Evolutionary conservation across 2,329 filamentous ascomycete species (phyloP).

Genomic region (Anisogramma anomala): DNA sequence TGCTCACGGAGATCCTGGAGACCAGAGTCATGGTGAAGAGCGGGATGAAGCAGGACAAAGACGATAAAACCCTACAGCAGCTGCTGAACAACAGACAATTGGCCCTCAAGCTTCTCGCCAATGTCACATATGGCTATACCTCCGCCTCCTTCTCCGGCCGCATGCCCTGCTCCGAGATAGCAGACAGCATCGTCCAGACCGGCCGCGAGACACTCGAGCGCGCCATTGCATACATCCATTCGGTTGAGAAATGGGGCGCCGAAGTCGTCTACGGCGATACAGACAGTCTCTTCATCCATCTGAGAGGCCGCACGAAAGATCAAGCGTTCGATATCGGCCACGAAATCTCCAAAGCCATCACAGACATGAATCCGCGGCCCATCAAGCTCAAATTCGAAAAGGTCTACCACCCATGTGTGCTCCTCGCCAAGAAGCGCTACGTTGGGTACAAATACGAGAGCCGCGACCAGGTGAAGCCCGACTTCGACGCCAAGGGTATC

Average conservation of each 20-base stretch:
- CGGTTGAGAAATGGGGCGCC: constrained; percentile 74
- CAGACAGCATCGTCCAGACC: constrained; percentile 95
- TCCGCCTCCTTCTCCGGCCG: constrained; percentile 93
- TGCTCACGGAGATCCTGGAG: constrained; percentile 91
- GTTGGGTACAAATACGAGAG: constrained; percentile 95
- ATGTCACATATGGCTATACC: constrained; percentile 96
- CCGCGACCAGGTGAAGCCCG: constrained; percentile 60
- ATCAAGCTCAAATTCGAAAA: constrained; percentile 98
- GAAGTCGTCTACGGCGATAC: constrained; percentile 98
- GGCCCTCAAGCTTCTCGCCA: constrained; percentile 91
- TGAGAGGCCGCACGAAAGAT: constrained; percentile 75
- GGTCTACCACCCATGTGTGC: constrained; percentile 88
- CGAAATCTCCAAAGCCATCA: constrained; percentile 81
- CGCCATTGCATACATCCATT: constrained; percentile 85
- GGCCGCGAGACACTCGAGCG: constrained; percentile 90
- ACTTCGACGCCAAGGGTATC: constrained; percentile 97
- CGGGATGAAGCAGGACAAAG: constrained; percentile 88
- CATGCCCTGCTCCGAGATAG: constrained; percentile 97
- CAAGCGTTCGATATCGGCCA: constrained; percentile 88
- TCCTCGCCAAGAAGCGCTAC: constrained; percentile 94
- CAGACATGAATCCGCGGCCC: constrained; percentile 78
- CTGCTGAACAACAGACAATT: constrained; percentile 88
- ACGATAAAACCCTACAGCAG: constrained; percentile 74
- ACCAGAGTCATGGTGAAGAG: constrained; percentile 96
- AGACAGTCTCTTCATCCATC: constrained; percentile 82